Evolutionary conservation across 805 yeast species (phyloP).

Genomic region (Ogataea naganishii): DNA sequence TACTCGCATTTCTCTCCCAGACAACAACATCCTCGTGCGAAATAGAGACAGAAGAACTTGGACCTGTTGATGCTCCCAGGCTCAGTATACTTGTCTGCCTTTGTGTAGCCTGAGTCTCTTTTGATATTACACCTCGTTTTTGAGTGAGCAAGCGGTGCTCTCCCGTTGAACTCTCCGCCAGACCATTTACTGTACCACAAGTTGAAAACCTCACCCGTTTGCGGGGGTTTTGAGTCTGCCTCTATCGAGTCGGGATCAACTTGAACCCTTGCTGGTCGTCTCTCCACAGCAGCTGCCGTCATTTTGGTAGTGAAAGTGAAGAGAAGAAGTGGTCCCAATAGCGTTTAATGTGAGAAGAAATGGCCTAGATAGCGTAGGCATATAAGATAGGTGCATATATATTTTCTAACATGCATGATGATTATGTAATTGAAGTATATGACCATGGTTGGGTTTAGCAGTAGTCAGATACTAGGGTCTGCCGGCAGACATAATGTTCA

Average conservation of each 20-base stretch:
- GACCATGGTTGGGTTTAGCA: no score
- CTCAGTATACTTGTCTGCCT: slow-evolving; percentile 42
- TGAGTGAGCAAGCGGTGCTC: slow-evolving; percentile 27
- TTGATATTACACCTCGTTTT: slow-evolving; percentile 54
- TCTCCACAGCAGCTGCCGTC: slow-evolving; percentile 4
- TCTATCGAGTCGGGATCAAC: slow-evolving; percentile 52
- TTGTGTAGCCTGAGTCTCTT: slow-evolving; percentile 68
- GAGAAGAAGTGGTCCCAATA: no score
- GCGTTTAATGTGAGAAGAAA: no score
- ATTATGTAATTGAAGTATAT: no score
- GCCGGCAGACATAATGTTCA: no score
- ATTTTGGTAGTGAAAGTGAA: no score
- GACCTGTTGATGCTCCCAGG: slow-evolving; percentile 19
- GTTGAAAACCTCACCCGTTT: slow-evolving; percentile 73
- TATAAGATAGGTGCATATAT: no score
- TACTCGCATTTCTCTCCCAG: slow-evolving; percentile 70
- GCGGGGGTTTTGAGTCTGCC: slow-evolving; percentile 60
- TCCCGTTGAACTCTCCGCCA: slow-evolving; percentile 53
- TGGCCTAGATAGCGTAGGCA: no score
- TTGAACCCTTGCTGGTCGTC: slow-evolving; percentile 63
- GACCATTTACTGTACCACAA: slow-evolving; percentile 90
- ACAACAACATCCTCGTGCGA: slow-evolving; percentile 83
- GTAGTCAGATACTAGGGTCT: no score
- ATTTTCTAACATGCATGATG: no score
- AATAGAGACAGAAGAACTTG: slow-evolving; percentile 63